Conservation (phyloP, 2,329 filamentous ascomycete genomes). For the Pyrenochaeta sp. region DNA sequence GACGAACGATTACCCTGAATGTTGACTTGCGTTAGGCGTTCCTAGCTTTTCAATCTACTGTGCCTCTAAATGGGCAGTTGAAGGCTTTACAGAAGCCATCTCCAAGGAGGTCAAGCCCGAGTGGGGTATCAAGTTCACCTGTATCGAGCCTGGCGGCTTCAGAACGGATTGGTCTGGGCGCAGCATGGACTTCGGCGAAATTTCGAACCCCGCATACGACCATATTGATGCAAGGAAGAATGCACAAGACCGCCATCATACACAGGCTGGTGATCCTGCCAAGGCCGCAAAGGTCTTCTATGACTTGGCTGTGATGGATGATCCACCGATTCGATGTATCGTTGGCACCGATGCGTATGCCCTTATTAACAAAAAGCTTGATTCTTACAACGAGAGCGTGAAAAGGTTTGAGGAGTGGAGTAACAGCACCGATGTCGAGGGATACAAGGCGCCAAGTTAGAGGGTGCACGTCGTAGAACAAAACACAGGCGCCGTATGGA, state of each 20-base stretch:
- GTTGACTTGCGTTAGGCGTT: conserved; percentile 25
- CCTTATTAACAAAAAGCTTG: conserved; percentile 60
- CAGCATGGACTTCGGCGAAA: conserved; percentile 57
- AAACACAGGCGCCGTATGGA: background rate
- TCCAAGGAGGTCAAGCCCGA: conserved; percentile 56
- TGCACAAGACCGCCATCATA: conserved; percentile 53
- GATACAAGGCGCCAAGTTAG: conserved; percentile 42
- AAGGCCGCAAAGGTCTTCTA: conserved; percentile 63
- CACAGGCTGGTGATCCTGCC: conserved; percentile 59
- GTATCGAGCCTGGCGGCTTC: conserved; percentile 58
- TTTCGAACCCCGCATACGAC: conserved; percentile 57
- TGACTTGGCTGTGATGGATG: conserved; percentile 61
- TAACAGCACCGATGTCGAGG: conserved; percentile 59
- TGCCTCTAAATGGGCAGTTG: conserved; percentile 57
- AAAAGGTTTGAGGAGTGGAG: conserved; percentile 60
- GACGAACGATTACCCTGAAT: background rate
- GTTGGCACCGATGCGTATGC: conserved; percentile 64
- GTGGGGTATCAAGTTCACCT: conserved; percentile 58
- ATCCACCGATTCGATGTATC: conserved; percentile 62
- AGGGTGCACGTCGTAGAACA: background rate
- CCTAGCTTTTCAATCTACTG: conserved; percentile 54
- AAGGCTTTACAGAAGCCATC: conserved; percentile 58
- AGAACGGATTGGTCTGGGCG: conserved; percentile 58
- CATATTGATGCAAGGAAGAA: conserved; percentile 56
- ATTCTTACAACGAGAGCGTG: conserved; percentile 59